Evolutionary conservation across 768 basidiomycete genomes (phyloP), one percentile per base, ranked within the genome.

Genomic region (Boletellus emodensis): DNA sequence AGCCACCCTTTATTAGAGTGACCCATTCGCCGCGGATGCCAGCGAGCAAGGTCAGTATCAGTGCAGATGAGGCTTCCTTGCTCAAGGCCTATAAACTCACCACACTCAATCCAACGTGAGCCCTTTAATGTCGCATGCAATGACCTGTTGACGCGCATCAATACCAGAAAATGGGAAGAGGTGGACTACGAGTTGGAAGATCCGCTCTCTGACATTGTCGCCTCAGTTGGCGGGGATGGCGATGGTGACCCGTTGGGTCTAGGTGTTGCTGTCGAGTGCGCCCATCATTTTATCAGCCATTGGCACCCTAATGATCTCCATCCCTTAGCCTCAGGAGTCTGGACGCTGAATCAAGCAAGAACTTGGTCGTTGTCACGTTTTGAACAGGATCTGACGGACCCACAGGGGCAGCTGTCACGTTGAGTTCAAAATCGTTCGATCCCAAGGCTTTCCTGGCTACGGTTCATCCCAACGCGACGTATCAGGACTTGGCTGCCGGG

Each of bases 341-440:
- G 75, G 85, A 88, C 56, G 72, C 87, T 62, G 87, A 94, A 65
- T 79, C 86, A 32, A 90, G 90, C 67, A 83, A 68, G 43, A 40
- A 60, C 40, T 45, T 13, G 33, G 59, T 58, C 57, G n/a, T 22
- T 14, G 36, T 48, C 30, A 6, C 54, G 17, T 48, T 40, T 39
- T 52, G 26, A 39, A 22, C 34, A 41, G 24, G 45, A 38, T 55
- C 51, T 55, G 44, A 60, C 45, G 1, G 39, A 40, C 22, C 4
- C 22, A 36, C 60, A 91, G 90, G 89, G 74, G 82, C 90, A 6
- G 75, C 90, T 10, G 84, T 94, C 50, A 75, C 91, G 35, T 83
- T 97, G 14, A 85, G 84, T 4, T 95, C 93, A 32, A 99, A 98
- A 65, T 83, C 90, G 2, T 99, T 99, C 72, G 91, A 97, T 63